Percentiles rank a stretch among this genome's conserved stretches.
Evolutionary conservation across 345 rosid genomes (phyloP).

Genomic region (Heritiera fomes): DNA sequence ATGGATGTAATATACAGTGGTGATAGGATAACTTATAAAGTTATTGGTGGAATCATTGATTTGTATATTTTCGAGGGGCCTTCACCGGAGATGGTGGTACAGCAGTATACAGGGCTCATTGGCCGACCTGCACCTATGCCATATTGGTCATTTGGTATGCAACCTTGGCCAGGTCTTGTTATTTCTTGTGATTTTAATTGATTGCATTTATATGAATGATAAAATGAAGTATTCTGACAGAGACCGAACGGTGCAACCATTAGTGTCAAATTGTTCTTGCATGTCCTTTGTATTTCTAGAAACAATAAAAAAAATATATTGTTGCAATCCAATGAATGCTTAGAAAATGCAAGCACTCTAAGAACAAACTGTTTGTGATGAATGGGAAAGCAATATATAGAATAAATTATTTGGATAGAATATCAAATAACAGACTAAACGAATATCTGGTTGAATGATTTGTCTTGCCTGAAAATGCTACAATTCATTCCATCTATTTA

Average conservation of each 20-base stretch:
- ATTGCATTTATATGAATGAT: neutral
- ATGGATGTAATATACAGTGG: constrained; percentile 48
- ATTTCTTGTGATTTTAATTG: neutral
- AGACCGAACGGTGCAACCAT: neutral
- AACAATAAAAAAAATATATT: too few species aligned
- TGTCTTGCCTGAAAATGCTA: neutral
- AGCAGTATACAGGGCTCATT: constrained; percentile 49
- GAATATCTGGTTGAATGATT: neutral
- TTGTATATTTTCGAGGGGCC: constrained; percentile 46
- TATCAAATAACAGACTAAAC: neutral
- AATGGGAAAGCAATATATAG: neutral
- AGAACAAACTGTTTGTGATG: neutral
- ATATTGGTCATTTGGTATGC: constrained; percentile 51
- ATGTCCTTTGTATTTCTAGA: too few species aligned
- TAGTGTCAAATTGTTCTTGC: neutral
- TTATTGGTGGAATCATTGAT: constrained; percentile 49
- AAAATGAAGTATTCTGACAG: neutral
- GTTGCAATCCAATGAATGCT: too few species aligned
- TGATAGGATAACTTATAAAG: constrained; percentile 47
- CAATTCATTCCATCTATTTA: neutral
- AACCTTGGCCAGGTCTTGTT: neutral
- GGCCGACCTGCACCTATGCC: constrained; percentile 57
- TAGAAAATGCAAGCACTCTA: too few species aligned
- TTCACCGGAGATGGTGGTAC: constrained; percentile 36
- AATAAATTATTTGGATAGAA: neutral